Evolutionary conservation across 73 alveolate genomes (phyloP).

Genomic region (Paramecium bursaria): DNA sequence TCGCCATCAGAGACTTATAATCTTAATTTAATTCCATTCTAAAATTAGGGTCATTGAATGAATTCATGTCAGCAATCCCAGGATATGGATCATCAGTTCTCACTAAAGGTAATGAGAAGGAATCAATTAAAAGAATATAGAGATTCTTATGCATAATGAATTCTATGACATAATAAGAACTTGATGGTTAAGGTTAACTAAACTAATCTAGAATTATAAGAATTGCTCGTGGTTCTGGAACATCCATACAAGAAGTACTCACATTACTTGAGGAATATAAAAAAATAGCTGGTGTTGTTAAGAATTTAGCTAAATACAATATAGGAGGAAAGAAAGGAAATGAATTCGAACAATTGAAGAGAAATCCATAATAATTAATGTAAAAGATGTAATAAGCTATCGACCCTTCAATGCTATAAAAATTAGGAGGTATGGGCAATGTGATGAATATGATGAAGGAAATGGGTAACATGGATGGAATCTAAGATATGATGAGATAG

Average conservation of each 20-base stretch:
- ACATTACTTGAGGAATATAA: constrained; percentile 93
- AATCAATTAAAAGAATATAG: constrained; percentile 94
- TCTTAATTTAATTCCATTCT: constrained; percentile 94
- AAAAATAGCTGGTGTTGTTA: constrained; percentile 90
- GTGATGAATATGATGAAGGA: constrained; percentile 97
- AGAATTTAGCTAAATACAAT: constrained; percentile 84
- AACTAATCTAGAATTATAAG: constrained; percentile 89
- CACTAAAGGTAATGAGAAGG: constrained; percentile 98
- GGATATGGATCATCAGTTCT: constrained; percentile 87
- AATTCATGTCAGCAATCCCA: constrained; percentile 97
- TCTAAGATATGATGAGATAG: constrained; percentile 88
- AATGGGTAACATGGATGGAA: constrained; percentile 94
- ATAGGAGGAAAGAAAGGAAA: constrained; percentile 83
- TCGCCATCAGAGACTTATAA: constrained; percentile 92
- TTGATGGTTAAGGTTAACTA: constrained; percentile 84
- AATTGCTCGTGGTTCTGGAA: constrained; percentile 98
- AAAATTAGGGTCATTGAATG: constrained; percentile 94
- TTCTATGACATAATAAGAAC: constrained; percentile 93
- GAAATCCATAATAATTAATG: constrained; percentile 93
- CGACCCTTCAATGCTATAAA: constrained; percentile 95
- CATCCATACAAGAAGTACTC: constrained; percentile 94
- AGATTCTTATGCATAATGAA: constrained; percentile 97
- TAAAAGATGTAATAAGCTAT: constrained; percentile 89
- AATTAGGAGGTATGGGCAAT: constrained; percentile 97
- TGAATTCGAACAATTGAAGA: constrained; percentile 80